Conservation (phyloP, 2,329 filamentous ascomycete species). For the Pseudohalonectria lignicola region DNA sequence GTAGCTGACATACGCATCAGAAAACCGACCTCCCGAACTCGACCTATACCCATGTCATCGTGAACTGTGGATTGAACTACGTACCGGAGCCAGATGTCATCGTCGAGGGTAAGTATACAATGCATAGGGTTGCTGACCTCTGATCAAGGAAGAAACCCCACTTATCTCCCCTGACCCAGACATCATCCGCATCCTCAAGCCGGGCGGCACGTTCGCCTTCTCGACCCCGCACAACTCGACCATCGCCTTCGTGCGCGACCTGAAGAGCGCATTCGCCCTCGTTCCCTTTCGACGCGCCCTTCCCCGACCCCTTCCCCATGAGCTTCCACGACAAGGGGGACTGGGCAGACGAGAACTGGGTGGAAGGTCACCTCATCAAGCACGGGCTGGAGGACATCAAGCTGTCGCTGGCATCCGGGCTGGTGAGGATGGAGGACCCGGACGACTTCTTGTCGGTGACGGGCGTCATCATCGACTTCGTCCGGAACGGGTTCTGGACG, state of each 20-base stretch:
- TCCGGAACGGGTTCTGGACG: constrained; percentile 25
- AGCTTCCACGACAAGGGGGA: constrained; percentile 25
- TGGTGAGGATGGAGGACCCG: constrained; percentile 18
- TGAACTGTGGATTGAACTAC: constrained; percentile 15
- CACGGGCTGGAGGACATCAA: constrained; percentile 26
- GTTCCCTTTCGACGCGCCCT: constrained; percentile 27
- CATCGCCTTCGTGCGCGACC: constrained; percentile 23
- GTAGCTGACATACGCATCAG: constrained; percentile 7
- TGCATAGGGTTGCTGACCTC: too few species aligned
- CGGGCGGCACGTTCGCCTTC: constrained; percentile 50
- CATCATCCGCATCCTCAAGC: constrained; percentile 44
- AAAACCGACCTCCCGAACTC: constrained; percentile 10
- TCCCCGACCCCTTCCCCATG: constrained; percentile 21
- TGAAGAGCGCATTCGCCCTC: constrained; percentile 25
- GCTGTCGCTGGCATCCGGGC: constrained; percentile 18
- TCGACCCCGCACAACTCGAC: constrained; percentile 20
- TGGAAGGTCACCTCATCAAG: constrained; percentile 20
- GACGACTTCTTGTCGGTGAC: constrained; percentile 23
- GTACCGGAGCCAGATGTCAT: constrained; percentile 15
- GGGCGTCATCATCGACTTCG: constrained; percentile 25
- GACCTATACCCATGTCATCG: constrained; percentile 14
- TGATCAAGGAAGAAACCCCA: not conserved
- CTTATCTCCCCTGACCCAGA: constrained; percentile 24
- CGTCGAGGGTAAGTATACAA: constrained; percentile 10
- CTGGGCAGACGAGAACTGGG: constrained; percentile 27